Percentiles rank a stretch among this genome's conserved stretches.
Conservation (phyloP, 2,329 filamentous ascomycete genomes). For the Monascus ruber region DNA sequence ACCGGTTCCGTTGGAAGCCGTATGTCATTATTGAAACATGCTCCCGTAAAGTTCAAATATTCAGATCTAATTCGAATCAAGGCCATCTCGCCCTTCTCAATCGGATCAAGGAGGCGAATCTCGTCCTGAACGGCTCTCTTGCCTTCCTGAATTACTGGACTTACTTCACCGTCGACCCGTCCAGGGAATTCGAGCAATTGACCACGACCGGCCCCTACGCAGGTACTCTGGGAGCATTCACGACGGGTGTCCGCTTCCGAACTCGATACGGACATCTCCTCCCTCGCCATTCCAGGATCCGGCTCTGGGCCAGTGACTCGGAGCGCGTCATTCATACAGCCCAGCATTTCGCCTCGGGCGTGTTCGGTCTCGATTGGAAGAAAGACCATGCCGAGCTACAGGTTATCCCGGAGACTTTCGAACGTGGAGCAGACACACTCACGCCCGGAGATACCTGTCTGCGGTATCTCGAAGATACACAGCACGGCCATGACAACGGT, state of each 20-base stretch:
- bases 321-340: slow-evolving; percentile 47
- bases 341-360: slow-evolving; percentile 41
- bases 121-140: slow-evolving; percentile 38
- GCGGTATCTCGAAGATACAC: slow-evolving; percentile 25
- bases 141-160: slow-evolving; percentile 44
- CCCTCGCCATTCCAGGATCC: slow-evolving; percentile 18
- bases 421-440: slow-evolving; percentile 43
- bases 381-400: slow-evolving; percentile 31
- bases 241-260: slow-evolving; percentile 42
- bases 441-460: slow-evolving; percentile 42
- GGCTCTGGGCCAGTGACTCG: slow-evolving; percentile 46
- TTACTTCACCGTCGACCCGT: slow-evolving; percentile 40
- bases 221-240: slow-evolving; percentile 43
- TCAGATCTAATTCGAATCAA: slow-evolving; percentile 1
- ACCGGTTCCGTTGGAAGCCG: slow-evolving; percentile 39
- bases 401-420: slow-evolving; percentile 41
- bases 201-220: slow-evolving; percentile 46
- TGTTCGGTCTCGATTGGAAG: slow-evolving; percentile 43
- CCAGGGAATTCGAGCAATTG: slow-evolving; percentile 40
- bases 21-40: slow-evolving; percentile 21
- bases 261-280: slow-evolving; percentile 43
- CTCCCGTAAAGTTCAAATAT: slow-evolving; percentile 1
- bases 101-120: slow-evolving; percentile 32
- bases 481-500: slow-evolving; percentile 40
- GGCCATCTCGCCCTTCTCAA: slow-evolving; percentile 40